These are phyloP conservation scores for Podila minutissima DNA, from an alignment of 192 early-diverging fungal genomes.

Conservation along the genomic window DNA sequence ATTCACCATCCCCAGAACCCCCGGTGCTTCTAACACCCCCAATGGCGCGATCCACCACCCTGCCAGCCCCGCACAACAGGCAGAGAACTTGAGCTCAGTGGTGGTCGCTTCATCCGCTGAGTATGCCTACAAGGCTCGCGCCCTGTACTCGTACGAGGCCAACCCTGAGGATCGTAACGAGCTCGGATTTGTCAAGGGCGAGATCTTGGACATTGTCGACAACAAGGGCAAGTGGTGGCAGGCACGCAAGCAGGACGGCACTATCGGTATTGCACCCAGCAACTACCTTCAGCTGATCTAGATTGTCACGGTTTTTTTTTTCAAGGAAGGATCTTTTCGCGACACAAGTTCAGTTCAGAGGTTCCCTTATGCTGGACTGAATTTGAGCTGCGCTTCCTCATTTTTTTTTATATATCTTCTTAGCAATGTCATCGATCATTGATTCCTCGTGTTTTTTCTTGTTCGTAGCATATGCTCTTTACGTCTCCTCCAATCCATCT, in stretches of 20 bases:
- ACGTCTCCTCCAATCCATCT: too few species aligned
- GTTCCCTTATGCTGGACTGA: neutral
- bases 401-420: neutral
- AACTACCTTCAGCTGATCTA: slow-evolving; percentile 71
- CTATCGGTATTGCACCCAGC: slow-evolving; percentile 89
- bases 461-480: too few species aligned
- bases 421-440: too few species aligned
- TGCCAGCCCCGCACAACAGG: slow-evolving; percentile 31
- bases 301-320: neutral
- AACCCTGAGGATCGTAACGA: slow-evolving; percentile 94
- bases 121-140: slow-evolving; percentile 69
- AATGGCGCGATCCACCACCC: slow-evolving; percentile 46
- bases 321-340: too few species aligned
- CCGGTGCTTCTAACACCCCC: slow-evolving; percentile 22
- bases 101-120: slow-evolving; percentile 54
- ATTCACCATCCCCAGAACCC: slow-evolving; percentile 34
- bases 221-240: slow-evolving; percentile 99
- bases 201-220: slow-evolving; percentile 85
- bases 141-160: slow-evolving; percentile 83
- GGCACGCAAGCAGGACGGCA: slow-evolving; percentile 82
- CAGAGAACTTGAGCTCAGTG: slow-evolving; percentile 27
- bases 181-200: slow-evolving; percentile 88
- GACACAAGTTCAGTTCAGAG: too few species aligned
- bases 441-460: too few species aligned
- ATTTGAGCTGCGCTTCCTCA: neutral